These are phyloP conservation scores for Onygenales sp. DNA, from an alignment of 2,329 filamentous ascomycete genomes.

Conservation along the genomic window DNA sequence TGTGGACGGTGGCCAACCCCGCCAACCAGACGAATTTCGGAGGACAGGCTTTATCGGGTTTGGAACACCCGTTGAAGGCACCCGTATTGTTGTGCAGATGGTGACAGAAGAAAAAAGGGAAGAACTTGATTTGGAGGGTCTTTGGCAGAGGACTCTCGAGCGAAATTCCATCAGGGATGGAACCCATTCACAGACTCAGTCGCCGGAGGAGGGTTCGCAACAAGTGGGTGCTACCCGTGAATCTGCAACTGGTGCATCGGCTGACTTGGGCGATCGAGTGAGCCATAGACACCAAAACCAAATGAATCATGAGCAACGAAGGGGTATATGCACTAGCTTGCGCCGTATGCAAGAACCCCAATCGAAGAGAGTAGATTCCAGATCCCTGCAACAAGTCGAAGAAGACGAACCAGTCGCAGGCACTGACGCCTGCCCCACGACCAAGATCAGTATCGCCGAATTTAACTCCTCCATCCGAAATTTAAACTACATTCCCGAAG, in stretches of 20 bases:
- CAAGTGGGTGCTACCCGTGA: slow-evolving; percentile 16
- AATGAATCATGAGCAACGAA: slow-evolving; percentile 16
- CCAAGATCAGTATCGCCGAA: neutral
- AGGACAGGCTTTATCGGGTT: slow-evolving; percentile 59
- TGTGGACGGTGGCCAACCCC: slow-evolving; percentile 44
- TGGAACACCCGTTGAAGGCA: slow-evolving; percentile 48
- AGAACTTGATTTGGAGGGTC: slow-evolving; percentile 55
- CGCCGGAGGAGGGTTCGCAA: slow-evolving; percentile 12
- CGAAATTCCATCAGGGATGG: slow-evolving; percentile 29
- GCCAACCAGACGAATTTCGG: slow-evolving; percentile 12
- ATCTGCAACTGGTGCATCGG: slow-evolving; percentile 12
- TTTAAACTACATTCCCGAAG: slow-evolving; percentile 21
- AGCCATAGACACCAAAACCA: slow-evolving; percentile 11
- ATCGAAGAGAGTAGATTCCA: neutral
- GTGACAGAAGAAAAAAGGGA: slow-evolving; percentile 61
- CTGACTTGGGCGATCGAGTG: slow-evolving; percentile 14
- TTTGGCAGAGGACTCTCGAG: slow-evolving; percentile 47
- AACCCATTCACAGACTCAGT: neutral
- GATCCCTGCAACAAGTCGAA: neutral
- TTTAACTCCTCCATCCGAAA: slow-evolving; percentile 16
- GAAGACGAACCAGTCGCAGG: neutral
- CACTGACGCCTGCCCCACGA: neutral
- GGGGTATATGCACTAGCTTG: slow-evolving; percentile 5
- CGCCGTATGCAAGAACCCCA: slow-evolving; percentile 6
- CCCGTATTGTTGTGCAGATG: slow-evolving; percentile 60